phyloP scores from a whole-genome alignment of 2,329 filamentous ascomycete genomes.

The Cadophora sp. region DNA sequence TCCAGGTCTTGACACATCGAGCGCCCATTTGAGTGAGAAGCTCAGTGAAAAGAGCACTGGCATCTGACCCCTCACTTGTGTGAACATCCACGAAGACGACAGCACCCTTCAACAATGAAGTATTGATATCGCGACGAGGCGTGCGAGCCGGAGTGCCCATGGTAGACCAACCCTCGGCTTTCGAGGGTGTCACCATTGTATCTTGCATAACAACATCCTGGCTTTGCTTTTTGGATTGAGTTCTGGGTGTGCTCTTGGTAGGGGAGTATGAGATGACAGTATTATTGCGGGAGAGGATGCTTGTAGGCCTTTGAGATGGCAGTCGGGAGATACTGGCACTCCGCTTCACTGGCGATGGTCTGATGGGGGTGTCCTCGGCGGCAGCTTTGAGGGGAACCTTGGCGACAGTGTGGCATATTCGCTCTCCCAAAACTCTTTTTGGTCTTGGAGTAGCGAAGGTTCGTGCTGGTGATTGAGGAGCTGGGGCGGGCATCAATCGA shows the following conservation, averaged over 20 bases:
- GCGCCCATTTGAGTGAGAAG: constrained; percentile 84
- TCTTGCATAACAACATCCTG: constrained; percentile 32
- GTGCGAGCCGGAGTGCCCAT: constrained; percentile 63
- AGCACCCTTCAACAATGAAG: constrained; percentile 68
- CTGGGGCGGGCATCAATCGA: constrained; percentile 46
- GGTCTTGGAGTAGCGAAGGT: constrained; percentile 39
- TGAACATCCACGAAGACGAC: constrained; percentile 86
- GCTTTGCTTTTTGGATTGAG: constrained; percentile 15
- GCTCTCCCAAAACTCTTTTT: constrained; percentile 40
- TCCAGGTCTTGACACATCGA: constrained; percentile 77
- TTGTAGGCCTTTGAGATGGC: constrained; percentile 51
- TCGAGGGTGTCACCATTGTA: constrained; percentile 47
- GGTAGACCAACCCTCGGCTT: constrained; percentile 59
- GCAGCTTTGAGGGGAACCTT: constrained; percentile 78
- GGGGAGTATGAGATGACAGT: constrained; percentile 63
- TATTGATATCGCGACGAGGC: constrained; percentile 60
- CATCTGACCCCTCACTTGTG: constrained; percentile 81
- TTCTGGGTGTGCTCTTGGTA: constrained; percentile 47
- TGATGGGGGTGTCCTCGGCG: constrained; percentile 54
- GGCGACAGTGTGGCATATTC: constrained; percentile 73
- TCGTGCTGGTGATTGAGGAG: constrained; percentile 54
- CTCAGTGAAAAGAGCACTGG: constrained; percentile 81
- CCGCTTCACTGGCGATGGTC: constrained; percentile 47
- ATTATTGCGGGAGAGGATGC: constrained; percentile 54
- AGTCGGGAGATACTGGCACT: constrained; percentile 52